phyloP scores from a whole-genome alignment of 768 basidiomycete genomes.

The Leccinum broughii region DNA sequence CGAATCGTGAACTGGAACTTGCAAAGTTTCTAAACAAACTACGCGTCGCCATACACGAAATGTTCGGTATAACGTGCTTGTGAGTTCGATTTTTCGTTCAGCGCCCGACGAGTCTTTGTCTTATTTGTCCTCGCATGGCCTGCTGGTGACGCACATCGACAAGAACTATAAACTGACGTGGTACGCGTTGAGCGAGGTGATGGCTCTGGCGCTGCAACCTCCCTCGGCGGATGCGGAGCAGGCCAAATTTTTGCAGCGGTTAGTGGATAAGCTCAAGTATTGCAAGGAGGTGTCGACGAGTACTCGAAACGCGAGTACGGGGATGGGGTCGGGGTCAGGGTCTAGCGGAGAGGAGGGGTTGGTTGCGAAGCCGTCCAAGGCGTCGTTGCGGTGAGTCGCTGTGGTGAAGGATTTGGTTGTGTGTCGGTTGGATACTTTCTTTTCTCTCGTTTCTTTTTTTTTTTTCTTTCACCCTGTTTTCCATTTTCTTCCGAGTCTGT shows the following conservation, averaged over 20 bases:
- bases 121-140: conserved; percentile 68
- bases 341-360: no score
- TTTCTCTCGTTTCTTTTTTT: not conserved
- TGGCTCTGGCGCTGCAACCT: conserved; percentile 51
- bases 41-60: not conserved
- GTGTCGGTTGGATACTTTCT: not conserved
- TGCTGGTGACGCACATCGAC: conserved; percentile 86
- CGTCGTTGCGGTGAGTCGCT: no score
- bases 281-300: conserved; percentile 34
- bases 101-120: no score
- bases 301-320: conserved; percentile 60
- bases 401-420: no score
- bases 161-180: conserved; percentile 79
- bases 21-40: not conserved
- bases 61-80: not conserved
- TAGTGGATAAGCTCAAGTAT: no score
- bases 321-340: conserved; percentile 30
- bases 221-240: conserved; percentile 49
- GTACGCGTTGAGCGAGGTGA: conserved; percentile 69
- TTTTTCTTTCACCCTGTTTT: no score
- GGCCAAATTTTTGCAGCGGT: conserved; percentile 53
- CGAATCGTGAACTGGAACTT: not conserved
- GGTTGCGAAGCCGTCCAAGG: no score
- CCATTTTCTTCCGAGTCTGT: no score
- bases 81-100: not conserved